Conservation (phyloP, 495 filamentous ascomycete species). For the Parmelia sp. region DNA sequence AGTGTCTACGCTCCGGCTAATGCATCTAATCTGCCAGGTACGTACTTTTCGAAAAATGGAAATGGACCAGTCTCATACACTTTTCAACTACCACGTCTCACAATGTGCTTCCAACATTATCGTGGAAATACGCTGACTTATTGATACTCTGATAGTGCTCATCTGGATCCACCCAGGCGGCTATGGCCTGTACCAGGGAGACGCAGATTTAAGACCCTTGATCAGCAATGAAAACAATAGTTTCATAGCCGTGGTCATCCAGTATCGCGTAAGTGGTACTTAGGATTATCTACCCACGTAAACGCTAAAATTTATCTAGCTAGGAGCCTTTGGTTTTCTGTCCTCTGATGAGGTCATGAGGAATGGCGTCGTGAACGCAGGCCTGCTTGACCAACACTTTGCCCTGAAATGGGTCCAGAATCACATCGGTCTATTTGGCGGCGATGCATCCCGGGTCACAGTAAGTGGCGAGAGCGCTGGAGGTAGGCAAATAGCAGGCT, state of each 20-base stretch:
- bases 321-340: slow-evolving; percentile 55
- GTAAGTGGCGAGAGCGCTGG: slow-evolving; percentile 52
- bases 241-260: slow-evolving; percentile 34
- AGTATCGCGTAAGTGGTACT: slow-evolving; percentile 53
- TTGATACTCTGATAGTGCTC: slow-evolving; percentile 33
- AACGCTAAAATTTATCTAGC: slow-evolving; percentile 50
- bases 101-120: not conserved
- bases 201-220: slow-evolving; percentile 19
- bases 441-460: slow-evolving; percentile 45
- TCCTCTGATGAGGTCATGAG: slow-evolving; percentile 47
- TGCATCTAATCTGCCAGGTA: slow-evolving; percentile 38
- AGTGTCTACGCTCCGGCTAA: slow-evolving; percentile 45
- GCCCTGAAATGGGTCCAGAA: slow-evolving; percentile 50
- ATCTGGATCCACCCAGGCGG: slow-evolving; percentile 57
- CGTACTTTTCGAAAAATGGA: not conserved
- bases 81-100: not conserved
- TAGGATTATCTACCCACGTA: slow-evolving; percentile 33
- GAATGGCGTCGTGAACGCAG: slow-evolving; percentile 47
- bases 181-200: slow-evolving; percentile 33
- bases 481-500: slow-evolving; percentile 20
- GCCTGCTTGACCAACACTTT: slow-evolving; percentile 45
- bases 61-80: not conserved
- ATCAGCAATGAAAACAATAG: slow-evolving; percentile 20
- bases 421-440: slow-evolving; percentile 47
- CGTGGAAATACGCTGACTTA: not conserved